phyloP scores from a whole-genome alignment of 2,329 filamentous ascomycete species.

The Microdochium nivale region DNA sequence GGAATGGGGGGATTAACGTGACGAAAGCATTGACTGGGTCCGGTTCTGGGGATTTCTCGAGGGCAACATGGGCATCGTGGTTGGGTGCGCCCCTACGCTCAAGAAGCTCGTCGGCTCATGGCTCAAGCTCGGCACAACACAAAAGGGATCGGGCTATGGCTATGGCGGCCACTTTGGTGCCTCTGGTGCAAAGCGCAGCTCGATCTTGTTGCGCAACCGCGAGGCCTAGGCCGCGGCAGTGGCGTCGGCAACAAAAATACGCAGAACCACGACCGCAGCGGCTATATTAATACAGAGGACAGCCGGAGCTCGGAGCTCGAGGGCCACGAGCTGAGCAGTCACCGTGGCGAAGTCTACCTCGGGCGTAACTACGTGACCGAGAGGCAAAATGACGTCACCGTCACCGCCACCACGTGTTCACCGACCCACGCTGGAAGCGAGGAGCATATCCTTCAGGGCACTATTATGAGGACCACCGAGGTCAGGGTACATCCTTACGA shows the following conservation, averaged over 20 bases:
- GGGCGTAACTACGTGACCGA: neutral
- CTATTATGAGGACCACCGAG: neutral
- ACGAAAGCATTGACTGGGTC: slow-evolving; percentile 10
- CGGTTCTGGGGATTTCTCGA: slow-evolving; percentile 27
- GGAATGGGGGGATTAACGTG: no score
- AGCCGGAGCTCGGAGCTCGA: neutral
- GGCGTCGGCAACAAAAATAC: neutral
- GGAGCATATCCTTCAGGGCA: neutral
- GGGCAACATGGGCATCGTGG: slow-evolving; percentile 29
- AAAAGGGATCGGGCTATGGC: neutral
- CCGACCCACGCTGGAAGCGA: neutral
- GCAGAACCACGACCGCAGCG: neutral
- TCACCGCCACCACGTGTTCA: neutral
- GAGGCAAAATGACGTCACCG: neutral
- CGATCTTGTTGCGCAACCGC: neutral
- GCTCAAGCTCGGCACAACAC: neutral
- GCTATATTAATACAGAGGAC: neutral
- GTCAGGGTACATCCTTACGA: neutral
- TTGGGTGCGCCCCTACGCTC: slow-evolving; percentile 28
- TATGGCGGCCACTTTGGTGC: neutral
- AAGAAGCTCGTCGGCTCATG: slow-evolving; percentile 8
- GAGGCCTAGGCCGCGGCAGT: neutral
- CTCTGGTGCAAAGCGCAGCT: neutral
- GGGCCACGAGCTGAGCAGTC: neutral
- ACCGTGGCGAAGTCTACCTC: neutral